Evolutionary conservation across 2,329 filamentous ascomycete genomes (phyloP).

Genomic region (Byssothecium circinans): DNA sequence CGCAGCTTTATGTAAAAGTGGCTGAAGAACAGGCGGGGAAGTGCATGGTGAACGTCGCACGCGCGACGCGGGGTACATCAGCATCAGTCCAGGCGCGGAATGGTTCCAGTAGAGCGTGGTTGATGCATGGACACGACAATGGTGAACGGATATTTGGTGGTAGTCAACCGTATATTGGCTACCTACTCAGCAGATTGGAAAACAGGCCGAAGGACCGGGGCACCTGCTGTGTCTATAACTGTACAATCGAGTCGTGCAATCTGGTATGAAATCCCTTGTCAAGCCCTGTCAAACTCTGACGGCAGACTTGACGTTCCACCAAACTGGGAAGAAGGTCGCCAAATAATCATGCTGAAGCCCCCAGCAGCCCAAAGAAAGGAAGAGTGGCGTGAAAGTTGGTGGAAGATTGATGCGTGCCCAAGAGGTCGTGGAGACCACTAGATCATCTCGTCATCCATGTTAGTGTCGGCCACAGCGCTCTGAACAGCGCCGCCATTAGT

Average conservation of each 20-base stretch:
- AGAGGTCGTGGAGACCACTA: slow-evolving; percentile 15
- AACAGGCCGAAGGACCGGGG: slow-evolving; percentile 16
- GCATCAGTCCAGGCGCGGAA: background rate
- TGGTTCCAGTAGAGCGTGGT: too few relatives aligned
- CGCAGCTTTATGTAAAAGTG: background rate
- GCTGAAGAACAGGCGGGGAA: background rate
- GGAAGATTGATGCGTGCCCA: slow-evolving; percentile 1
- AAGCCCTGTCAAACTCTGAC: slow-evolving; percentile 8
- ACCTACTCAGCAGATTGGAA: slow-evolving; percentile 12
- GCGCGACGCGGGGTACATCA: too few relatives aligned
- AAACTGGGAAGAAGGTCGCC: background rate
- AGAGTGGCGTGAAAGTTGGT: slow-evolving; percentile 9
- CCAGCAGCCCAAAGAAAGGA: slow-evolving; percentile 14
- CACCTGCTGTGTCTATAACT: slow-evolving; percentile 18
- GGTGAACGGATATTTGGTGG: background rate
- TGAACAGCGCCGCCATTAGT: slow-evolving; percentile 50
- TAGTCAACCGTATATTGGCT: slow-evolving; percentile 17
- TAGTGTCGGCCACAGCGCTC: slow-evolving; percentile 39
- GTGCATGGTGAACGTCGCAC: too few relatives aligned
- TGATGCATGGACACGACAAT: background rate
- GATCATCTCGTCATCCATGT: slow-evolving; percentile 47
- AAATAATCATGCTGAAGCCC: slow-evolving; percentile 15
- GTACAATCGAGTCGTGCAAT: slow-evolving; percentile 22
- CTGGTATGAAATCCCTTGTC: slow-evolving; percentile 5
- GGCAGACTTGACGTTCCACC: slow-evolving; percentile 5